Evolutionary conservation across 805 yeast species (phyloP).

Genomic region (Wickerhamomyces alni): DNA sequence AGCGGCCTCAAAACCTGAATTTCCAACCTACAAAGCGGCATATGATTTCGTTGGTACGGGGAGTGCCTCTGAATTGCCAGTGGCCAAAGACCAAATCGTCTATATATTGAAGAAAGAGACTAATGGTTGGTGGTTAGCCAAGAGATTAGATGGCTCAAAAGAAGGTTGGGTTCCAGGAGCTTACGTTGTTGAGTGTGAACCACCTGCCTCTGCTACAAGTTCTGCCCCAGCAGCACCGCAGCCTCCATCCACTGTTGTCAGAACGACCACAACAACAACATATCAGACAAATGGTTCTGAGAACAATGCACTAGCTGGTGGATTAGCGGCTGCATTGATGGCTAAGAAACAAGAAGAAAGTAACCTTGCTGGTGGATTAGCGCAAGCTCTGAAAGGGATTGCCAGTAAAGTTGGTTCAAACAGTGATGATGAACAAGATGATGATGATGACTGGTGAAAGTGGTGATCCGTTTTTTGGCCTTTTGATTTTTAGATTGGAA

Average conservation of each 20-base stretch:
- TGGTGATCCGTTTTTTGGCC: too few species aligned
- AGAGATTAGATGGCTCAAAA: slow-evolving; percentile 60
- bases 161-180: slow-evolving; percentile 99
- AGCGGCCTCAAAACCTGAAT: slow-evolving; percentile 50
- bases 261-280: slow-evolving; percentile 8
- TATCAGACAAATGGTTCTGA: slow-evolving; percentile 1
- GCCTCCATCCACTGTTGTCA: slow-evolving; percentile 33
- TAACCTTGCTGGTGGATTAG: slow-evolving; percentile 75
- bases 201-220: slow-evolving; percentile 31
- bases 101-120: slow-evolving; percentile 66
- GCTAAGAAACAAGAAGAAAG: slow-evolving; percentile 57
- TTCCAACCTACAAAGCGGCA: slow-evolving; percentile 77
- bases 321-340: slow-evolving; percentile 63
- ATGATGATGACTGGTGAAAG: slow-evolving; percentile 80
- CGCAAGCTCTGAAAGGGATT: slow-evolving; percentile 79
- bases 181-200: slow-evolving; percentile 61
- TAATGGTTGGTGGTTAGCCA: slow-evolving; percentile 94
- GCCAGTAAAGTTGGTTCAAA: slow-evolving; percentile 56
- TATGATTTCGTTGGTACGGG: slow-evolving; percentile 89
- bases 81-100: slow-evolving; percentile 70
- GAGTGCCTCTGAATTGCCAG: slow-evolving; percentile 72
- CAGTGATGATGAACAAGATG: slow-evolving; percentile 67
- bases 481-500: too few species aligned
- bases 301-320: slow-evolving; percentile 35
- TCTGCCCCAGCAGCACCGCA: slow-evolving; percentile 35